Evolutionary conservation across 495 filamentous ascomycete species (phyloP).

Genomic region (Aspergillus haitiensis): DNA sequence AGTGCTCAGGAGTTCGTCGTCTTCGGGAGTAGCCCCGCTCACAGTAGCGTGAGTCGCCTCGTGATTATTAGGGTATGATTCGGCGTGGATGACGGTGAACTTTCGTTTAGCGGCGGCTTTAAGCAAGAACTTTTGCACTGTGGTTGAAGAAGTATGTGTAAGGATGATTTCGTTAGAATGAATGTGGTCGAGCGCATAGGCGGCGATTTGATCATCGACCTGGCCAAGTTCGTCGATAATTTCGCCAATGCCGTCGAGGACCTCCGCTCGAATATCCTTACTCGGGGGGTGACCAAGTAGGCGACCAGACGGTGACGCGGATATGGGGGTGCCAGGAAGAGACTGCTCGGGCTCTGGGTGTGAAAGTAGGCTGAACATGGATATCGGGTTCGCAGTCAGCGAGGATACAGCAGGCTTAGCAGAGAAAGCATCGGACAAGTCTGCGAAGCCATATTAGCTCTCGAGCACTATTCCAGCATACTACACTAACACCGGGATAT

Average conservation of each 20-base stretch:
- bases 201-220: conserved; percentile 85
- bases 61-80: conserved; percentile 69
- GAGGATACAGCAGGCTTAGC: conserved; percentile 57
- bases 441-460: conserved; percentile 24
- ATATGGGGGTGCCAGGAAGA: conserved; percentile 46
- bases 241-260: conserved; percentile 83
- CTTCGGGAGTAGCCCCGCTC: conserved; percentile 47
- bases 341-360: conserved; percentile 51
- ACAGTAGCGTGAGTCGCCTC: conserved; percentile 58
- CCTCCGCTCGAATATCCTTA: conserved; percentile 78
- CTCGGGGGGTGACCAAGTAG: conserved; percentile 34
- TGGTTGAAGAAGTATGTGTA: conserved; percentile 75
- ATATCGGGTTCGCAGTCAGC: conserved; percentile 55
- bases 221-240: conserved; percentile 88
- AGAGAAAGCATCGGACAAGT: conserved; percentile 37
- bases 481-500: neutral
- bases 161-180: conserved; percentile 87
- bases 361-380: conserved; percentile 84
- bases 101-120: conserved; percentile 80
- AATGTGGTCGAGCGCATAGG: conserved; percentile 82
- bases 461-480: conserved; percentile 4
- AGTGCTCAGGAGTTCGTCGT: conserved; percentile 50
- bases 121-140: conserved; percentile 81
- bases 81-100: conserved; percentile 82
- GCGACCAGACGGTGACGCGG: conserved; percentile 43